Percentiles rank a stretch among this genome's conserved stretches.
phyloP scores from a whole-genome alignment of 176 grass and related monocot species.

The Melocanna baccifera region DNA sequence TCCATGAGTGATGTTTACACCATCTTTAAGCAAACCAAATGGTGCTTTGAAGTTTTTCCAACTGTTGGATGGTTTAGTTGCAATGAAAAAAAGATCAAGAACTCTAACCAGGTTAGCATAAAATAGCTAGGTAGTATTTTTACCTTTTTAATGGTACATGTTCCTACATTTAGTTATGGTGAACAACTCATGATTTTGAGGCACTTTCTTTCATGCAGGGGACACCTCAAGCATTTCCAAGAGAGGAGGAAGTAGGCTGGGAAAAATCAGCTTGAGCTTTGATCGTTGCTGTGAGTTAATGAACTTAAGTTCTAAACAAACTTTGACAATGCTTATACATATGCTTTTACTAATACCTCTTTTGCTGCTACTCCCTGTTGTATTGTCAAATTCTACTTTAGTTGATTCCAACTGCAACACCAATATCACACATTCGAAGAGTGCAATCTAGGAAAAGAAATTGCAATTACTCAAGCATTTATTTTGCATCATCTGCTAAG shows the following conservation, averaged over 20 bases:
- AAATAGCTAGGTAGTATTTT: neutral
- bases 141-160: neutral
- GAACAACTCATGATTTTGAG: neutral
- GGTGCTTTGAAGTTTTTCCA: conserved; percentile 5
- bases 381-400: neutral
- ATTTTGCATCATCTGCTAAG: neutral
- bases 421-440: neutral
- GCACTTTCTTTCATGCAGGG: conserved; percentile 39
- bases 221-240: neutral
- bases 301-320: conserved; percentile 8
- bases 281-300: conserved; percentile 23
- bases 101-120: conserved; percentile 14
- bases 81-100: conserved; percentile 23
- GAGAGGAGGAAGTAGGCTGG: neutral
- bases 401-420: neutral
- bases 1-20: neutral
- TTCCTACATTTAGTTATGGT: neutral
- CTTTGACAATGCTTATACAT: neutral
- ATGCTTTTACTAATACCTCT: neutral
- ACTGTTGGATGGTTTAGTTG: neutral
- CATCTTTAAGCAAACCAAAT: conserved; percentile 13
- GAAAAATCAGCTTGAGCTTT: conserved; percentile 25
- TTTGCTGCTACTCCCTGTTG: conserved; percentile 11
- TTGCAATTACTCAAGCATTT: neutral
- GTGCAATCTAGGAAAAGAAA: neutral